Conservation (phyloP, 805 yeast species). For the Saturnispora kantuleensis region DNA sequence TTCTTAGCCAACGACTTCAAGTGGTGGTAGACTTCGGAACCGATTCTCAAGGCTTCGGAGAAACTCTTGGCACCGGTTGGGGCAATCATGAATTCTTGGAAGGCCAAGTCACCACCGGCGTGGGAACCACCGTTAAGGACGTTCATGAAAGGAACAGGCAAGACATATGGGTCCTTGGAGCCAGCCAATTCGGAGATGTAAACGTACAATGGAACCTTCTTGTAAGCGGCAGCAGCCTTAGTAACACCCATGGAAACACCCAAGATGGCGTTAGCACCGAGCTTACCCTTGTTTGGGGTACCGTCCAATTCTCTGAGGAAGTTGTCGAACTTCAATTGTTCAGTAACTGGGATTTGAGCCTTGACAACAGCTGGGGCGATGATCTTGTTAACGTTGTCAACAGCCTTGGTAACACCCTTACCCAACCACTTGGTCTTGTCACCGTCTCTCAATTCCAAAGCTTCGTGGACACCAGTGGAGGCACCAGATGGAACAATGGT, state of each 20-base stretch:
- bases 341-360: constrained; percentile 71
- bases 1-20: constrained; percentile 88
- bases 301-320: constrained; percentile 86
- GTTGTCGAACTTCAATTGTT: constrained; percentile 81
- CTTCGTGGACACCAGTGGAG: constrained; percentile 98
- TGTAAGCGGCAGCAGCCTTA: constrained; percentile 97
- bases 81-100: constrained; percentile 99
- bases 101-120: constrained; percentile 98
- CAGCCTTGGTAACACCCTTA: constrained; percentile 97
- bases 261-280: constrained; percentile 97
- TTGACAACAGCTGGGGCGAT: constrained; percentile 89
- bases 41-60: constrained; percentile 94
- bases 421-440: constrained; percentile 98
- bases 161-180: constrained; percentile 73
- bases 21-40: constrained; percentile 96
- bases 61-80: constrained; percentile 86
- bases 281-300: constrained; percentile 92
- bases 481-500: constrained; percentile 99
- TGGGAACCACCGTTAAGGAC: constrained; percentile 99
- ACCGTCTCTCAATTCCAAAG: constrained; percentile 95
- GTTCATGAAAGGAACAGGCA: constrained; percentile 99
- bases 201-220: constrained; percentile 84
- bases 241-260: constrained; percentile 98
- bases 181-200: constrained; percentile 79
- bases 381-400: constrained; percentile 86